Evolutionary conservation across 257 asterid genomes (phyloP).

Genomic region (Thymus mandschuricus): DNA sequence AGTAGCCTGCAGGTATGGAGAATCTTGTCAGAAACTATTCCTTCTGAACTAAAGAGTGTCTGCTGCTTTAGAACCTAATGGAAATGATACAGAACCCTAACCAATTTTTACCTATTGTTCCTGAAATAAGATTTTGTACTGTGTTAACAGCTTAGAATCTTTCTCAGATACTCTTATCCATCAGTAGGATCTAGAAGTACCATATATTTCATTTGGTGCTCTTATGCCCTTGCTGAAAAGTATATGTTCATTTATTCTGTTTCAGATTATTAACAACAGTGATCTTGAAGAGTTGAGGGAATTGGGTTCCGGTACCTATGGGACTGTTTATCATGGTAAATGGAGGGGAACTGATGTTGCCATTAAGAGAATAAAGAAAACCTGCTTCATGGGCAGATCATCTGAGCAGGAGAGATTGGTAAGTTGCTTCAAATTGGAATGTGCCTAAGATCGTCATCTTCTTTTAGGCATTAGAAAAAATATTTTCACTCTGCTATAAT

Average conservation of each 20-base stretch:
- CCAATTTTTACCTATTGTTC: slow-evolving; percentile 15
- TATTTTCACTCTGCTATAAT: not conserved
- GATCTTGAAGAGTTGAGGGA: slow-evolving; percentile 97
- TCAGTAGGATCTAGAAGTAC: slow-evolving; percentile 16
- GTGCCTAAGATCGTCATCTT: slow-evolving; percentile 13
- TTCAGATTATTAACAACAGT: slow-evolving; percentile 71
- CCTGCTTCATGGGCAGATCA: slow-evolving; percentile 87
- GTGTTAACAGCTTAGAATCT: slow-evolving; percentile 4
- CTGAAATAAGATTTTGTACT: not conserved
- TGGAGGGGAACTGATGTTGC: slow-evolving; percentile 99
- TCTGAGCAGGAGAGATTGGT: slow-evolving; percentile 88
- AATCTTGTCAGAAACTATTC: slow-evolving; percentile 20
- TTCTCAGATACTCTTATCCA: slow-evolving; percentile 9
- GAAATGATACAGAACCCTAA: slow-evolving; percentile 12
- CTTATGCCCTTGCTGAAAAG: slow-evolving; percentile 12
- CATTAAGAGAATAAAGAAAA: slow-evolving; percentile 87
- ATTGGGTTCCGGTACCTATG: slow-evolving; percentile 94
- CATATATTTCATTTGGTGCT: slow-evolving; percentile 1
- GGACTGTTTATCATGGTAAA: slow-evolving; percentile 95
- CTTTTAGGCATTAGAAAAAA: slow-evolving; percentile 7
- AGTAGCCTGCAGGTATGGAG: slow-evolving; percentile 69
- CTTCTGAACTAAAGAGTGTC: slow-evolving; percentile 5
- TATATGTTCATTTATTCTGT: slow-evolving; percentile 23
- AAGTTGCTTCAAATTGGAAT: slow-evolving; percentile 31
- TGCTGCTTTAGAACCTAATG: slow-evolving; percentile 19